Evolutionary conservation across 176 grass and related monocot species (phyloP), one percentile per base, ranked within the genome.

Genomic region (Paspalum notatum): DNA sequence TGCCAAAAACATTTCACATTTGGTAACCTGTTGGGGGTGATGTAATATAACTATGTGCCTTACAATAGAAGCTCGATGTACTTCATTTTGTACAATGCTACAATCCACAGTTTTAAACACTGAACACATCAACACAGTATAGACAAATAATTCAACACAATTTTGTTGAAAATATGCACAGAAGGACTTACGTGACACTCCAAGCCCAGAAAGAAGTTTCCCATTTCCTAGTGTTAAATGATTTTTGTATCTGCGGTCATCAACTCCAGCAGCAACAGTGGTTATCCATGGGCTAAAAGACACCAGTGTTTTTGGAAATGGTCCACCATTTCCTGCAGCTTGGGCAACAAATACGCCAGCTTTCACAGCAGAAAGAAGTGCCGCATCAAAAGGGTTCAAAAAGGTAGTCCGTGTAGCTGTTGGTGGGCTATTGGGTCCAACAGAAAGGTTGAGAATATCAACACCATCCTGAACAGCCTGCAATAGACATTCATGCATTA

Each of bases 211-310:
- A 73, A 99, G 52, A 67, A 85, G 80, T 27, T 93, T 91, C 46
- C 96, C 93, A 71, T 93, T 99, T 73, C 96, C 96, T 41, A 99
- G 76, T 25, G 75, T 91, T 80, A 99, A 87, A 87, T 95, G 91
- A 84, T 99, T 99, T 82, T 93, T 99, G 85, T 99, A 99, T 89
- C 96, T 93, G 60, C 96, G 92, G 63, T 99, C 96, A 82, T 99
- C 96, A 76, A 99, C 87, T 69, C 89, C 90, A 85, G 93, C 96
- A 85, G 96, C 96, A 58, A 99, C 93, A 55, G 96, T 99, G 24
- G 89, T 93, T 83, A 99, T 99, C 93, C 96, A 99, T 74, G 96
- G 96, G 80, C 96, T 99, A 64, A 95, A 99, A 32, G 93, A 99
- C 60, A 99, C 96, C 79, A 99, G 82, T 49, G 96, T 95, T 93